Conservation (phyloP, 1,284 basidiomycete species). For the Boletus sp. region DNA sequence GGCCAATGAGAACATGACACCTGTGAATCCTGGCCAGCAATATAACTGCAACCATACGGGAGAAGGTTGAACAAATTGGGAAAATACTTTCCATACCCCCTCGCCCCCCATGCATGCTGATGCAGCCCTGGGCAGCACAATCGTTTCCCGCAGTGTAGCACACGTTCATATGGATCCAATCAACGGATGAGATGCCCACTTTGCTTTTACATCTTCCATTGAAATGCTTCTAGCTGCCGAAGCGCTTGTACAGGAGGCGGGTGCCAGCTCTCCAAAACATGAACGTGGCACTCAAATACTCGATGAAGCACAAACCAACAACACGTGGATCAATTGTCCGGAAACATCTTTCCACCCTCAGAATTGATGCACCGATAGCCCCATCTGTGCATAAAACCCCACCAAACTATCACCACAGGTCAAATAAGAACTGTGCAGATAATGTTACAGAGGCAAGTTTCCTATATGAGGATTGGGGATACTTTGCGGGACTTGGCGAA, state of each 20-base stretch:
- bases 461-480: slow-evolving; percentile 13
- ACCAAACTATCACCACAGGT: slow-evolving; percentile 26
- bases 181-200: slow-evolving; percentile 17
- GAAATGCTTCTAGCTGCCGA: slow-evolving; percentile 10
- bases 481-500: slow-evolving; percentile 33
- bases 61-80: too few species aligned
- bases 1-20: too few species aligned
- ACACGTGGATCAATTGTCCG: slow-evolving; percentile 17
- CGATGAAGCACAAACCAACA: slow-evolving; percentile 22
- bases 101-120: too few species aligned
- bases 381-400: slow-evolving; percentile 10
- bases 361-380: slow-evolving; percentile 1
- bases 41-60: too few species aligned
- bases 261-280: slow-evolving; percentile 11
- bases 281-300: slow-evolving; percentile 28
- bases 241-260: slow-evolving; percentile 12
- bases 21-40: too few species aligned
- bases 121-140: too few species aligned
- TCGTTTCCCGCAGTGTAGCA: too few species aligned
- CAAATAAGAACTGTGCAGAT: slow-evolving; percentile 26
- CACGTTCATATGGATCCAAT: too few species aligned
- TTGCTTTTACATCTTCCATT: slow-evolving; percentile 16
- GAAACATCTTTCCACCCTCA: slow-evolving; percentile 6
- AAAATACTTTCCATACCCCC: too few species aligned
- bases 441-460: slow-evolving; percentile 30